Evolutionary conservation across 129 eudicot genomes (phyloP), one percentile per base, ranked within the genome.

Genomic region (Flaveria robusta): DNA sequence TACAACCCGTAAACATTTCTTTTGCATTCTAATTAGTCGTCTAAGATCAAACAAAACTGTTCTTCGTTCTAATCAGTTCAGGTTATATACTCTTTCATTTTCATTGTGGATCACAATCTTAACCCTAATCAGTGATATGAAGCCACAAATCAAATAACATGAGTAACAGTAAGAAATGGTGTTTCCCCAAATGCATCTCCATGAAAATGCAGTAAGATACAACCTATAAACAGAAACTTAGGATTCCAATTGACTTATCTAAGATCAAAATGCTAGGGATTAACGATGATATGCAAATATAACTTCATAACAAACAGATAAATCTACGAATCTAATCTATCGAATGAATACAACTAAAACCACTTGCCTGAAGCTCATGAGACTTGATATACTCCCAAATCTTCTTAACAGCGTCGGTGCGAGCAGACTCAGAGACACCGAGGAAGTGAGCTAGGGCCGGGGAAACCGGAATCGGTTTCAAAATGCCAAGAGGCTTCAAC

Each of bases 371-470:
- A 66, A 82, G 85, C 63, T 71, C 62, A 64, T 82, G 72, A 45
- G 58, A 72, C 76, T 76, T 82, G 52, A 82, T 82, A 46, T 76
- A 45, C 14, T 82, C 78, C 85, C 85, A 82, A 76, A 76, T 76
- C 68, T 76, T 82, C 80, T 76, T 82, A 55, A 82, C 77, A 18
- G 69, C 85, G 9, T 76, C 78, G 19, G 85, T 56, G 18, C 85
- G 77, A 82, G 85, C 43, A 11, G 74, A 70, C 47, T 82, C 85
- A 24, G 60, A 15, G 16, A 71, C 85, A 51, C 85, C 85, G 52
- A 81, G 85, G 59, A 82, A 82, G 31, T 70, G 67, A 46, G 74
- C 66, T 10, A 82, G 81, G 23, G 78, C 85, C n/a, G 85, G 85
- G 0, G 85, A 82, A 29, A 82, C 51, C 27, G 85, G 85, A 29